Percentiles rank a stretch among this genome's conserved stretches.
phyloP scores from a whole-genome alignment of 2,329 filamentous ascomycete genomes.

The Emergomyces pasteurianus region DNA sequence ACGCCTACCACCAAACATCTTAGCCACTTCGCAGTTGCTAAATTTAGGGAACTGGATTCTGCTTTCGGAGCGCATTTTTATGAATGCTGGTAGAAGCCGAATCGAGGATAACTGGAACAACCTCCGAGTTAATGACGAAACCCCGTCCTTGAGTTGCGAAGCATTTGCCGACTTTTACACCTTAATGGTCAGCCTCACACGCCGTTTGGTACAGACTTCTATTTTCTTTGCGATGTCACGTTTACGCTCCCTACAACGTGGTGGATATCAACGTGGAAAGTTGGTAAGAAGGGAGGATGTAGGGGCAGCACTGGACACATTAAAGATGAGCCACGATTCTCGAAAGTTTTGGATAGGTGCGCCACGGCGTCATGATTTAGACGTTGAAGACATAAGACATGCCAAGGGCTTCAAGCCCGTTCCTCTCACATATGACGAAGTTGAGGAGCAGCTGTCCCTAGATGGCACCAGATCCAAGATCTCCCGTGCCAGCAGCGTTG shows the following conservation, averaged over 20 bases:
- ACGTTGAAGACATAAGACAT: slow-evolving; percentile 33
- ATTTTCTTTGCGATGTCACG: slow-evolving; percentile 61
- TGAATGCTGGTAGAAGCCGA: slow-evolving; percentile 51
- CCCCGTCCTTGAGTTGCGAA: slow-evolving; percentile 61
- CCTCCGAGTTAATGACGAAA: slow-evolving; percentile 40
- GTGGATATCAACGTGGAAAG: slow-evolving; percentile 18
- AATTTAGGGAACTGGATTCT: slow-evolving; percentile 48
- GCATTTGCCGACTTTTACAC: slow-evolving; percentile 65
- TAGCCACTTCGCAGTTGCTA: slow-evolving; percentile 47
- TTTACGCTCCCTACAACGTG: slow-evolving; percentile 38
- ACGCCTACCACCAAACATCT: slow-evolving; percentile 15
- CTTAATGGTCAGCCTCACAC: slow-evolving; percentile 55
- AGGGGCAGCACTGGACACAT: slow-evolving; percentile 40
- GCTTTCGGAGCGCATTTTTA: slow-evolving; percentile 57
- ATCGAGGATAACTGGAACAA: slow-evolving; percentile 56
- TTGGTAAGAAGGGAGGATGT: slow-evolving; percentile 40
- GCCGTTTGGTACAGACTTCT: slow-evolving; percentile 55
- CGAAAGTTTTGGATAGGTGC: slow-evolving; percentile 41
- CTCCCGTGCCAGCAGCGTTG: slow-evolving; percentile 1
- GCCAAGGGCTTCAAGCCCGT: slow-evolving; percentile 20
- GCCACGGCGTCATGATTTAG: slow-evolving; percentile 41
- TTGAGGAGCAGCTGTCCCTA: slow-evolving; percentile 7
- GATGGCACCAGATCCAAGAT: not conserved
- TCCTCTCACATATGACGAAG: slow-evolving; percentile 28
- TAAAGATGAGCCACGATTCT: slow-evolving; percentile 37